These are phyloP conservation scores for Hemileccinum rubropunctum DNA, from an alignment of 768 basidiomycete species.

Conservation along the genomic window DNA sequence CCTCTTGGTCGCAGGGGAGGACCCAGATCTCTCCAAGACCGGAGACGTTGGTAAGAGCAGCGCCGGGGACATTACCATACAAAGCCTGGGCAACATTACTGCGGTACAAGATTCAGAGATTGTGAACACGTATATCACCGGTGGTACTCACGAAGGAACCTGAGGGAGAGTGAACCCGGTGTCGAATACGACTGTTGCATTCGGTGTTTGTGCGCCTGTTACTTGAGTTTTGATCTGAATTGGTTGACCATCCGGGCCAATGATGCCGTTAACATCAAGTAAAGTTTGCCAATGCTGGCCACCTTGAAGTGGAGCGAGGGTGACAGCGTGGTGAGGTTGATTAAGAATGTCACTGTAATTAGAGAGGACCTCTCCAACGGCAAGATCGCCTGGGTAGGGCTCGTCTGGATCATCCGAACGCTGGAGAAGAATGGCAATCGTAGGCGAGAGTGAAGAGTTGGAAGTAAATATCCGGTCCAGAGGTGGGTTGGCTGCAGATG, in stretches of 20 bases:
- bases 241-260: constrained; percentile 55
- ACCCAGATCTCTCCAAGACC: constrained; percentile 51
- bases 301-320: constrained; percentile 32
- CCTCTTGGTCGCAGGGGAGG: constrained; percentile 59
- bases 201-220: constrained; percentile 38
- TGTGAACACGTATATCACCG: constrained; percentile 5
- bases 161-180: constrained; percentile 70
- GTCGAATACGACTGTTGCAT: constrained; percentile 62
- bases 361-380: constrained; percentile 56
- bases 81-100: constrained; percentile 57
- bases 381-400: constrained; percentile 56
- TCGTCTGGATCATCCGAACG: constrained; percentile 54
- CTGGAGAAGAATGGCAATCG: constrained; percentile 61
- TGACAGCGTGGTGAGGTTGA: constrained; percentile 52
- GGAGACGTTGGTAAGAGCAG: constrained; percentile 42
- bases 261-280: constrained; percentile 59
- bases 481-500: constrained; percentile 46
- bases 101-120: constrained; percentile 13
- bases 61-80: constrained; percentile 53
- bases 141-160: constrained; percentile 44
- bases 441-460: constrained; percentile 56
- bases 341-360: constrained; percentile 47
- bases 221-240: constrained; percentile 49
- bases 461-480: constrained; percentile 65
- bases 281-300: constrained; percentile 67